These are phyloP conservation scores for Arabis hirsuta DNA, from an alignment of 345 rosid genomes.

Conservation along the genomic window DNA sequence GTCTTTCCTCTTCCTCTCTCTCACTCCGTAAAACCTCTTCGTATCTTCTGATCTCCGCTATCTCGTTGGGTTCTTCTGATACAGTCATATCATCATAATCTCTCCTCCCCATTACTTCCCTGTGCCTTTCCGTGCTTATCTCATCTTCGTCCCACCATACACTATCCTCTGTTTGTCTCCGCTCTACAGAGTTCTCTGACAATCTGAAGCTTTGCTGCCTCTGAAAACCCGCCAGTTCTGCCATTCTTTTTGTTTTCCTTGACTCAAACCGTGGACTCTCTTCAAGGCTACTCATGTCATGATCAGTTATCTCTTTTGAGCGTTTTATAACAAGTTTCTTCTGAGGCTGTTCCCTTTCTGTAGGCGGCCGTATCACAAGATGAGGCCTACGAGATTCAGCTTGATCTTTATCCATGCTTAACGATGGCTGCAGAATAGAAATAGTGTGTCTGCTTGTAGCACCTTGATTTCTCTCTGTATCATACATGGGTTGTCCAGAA, in stretches of 20 bases:
- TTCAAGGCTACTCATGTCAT: slow-evolving; percentile 75
- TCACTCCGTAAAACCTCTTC: slow-evolving; percentile 76
- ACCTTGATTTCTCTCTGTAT: slow-evolving; percentile 55
- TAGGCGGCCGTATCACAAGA: slow-evolving; percentile 82
- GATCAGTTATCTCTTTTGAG: slow-evolving; percentile 71
- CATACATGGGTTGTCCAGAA: slow-evolving; percentile 60
- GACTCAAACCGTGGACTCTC: slow-evolving; percentile 64
- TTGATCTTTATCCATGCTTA: slow-evolving; percentile 57
- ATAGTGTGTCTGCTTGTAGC: slow-evolving; percentile 63
- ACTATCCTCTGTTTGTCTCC: slow-evolving; percentile 65
- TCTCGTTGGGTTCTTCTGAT: slow-evolving; percentile 65
- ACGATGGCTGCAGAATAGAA: slow-evolving; percentile 64
- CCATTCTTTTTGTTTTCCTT: slow-evolving; percentile 81
- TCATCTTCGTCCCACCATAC: slow-evolving; percentile 85
- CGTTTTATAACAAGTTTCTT: slow-evolving; percentile 81
- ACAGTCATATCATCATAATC: slow-evolving; percentile 42
- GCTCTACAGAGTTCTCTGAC: slow-evolving; percentile 54
- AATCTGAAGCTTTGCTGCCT: slow-evolving; percentile 52
- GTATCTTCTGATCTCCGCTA: slow-evolving; percentile 70
- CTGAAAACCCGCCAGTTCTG: slow-evolving; percentile 74
- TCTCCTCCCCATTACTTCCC: slow-evolving; percentile 60
- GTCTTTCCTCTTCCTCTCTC: slow-evolving; percentile 82
- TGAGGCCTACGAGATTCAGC: slow-evolving; percentile 72
- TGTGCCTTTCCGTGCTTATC: slow-evolving; percentile 62
- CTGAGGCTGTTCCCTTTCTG: slow-evolving; percentile 68